These are phyloP conservation scores for Jamesozyma rosinii DNA, from an alignment of 805 yeast genomes.

Conservation along the genomic window DNA sequence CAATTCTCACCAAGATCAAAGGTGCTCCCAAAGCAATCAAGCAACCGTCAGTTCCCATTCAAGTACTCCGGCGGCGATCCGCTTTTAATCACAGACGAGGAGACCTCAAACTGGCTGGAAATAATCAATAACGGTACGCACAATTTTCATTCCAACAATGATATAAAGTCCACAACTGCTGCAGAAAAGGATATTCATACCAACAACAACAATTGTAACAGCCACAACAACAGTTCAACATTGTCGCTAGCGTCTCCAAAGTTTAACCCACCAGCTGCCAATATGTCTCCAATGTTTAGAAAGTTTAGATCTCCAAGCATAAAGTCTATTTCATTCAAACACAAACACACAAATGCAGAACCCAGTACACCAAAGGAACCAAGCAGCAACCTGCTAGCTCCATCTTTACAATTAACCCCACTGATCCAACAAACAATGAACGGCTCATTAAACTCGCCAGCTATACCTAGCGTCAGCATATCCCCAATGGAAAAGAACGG, in stretches of 20 bases:
- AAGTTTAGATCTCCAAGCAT: slow-evolving; percentile 5
- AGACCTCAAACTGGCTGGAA: slow-evolving; percentile 18
- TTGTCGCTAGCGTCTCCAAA: slow-evolving; percentile 4
- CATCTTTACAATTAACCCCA: slow-evolving; percentile 24
- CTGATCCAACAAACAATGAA: slow-evolving; percentile 29
- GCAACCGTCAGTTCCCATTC: slow-evolving; percentile 22
- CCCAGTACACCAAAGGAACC: slow-evolving; percentile 5
- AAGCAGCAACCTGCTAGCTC: background rate
- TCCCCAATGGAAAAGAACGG: slow-evolving; percentile 8
- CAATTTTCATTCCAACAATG: background rate
- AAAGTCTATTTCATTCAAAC: slow-evolving; percentile 9
- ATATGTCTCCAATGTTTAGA: slow-evolving; percentile 14
- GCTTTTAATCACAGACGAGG: slow-evolving; percentile 24
- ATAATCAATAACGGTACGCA: slow-evolving; percentile 1
- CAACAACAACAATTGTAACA: background rate
- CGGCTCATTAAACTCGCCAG: slow-evolving; percentile 20
- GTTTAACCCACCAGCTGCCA: slow-evolving; percentile 6
- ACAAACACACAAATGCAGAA: slow-evolving; percentile 1
- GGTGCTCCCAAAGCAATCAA: slow-evolving; percentile 5
- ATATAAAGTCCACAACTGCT: background rate
- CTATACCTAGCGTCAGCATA: slow-evolving; percentile 7
- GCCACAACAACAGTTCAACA: background rate
- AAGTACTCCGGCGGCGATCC: slow-evolving; percentile 29
- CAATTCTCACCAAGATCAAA: slow-evolving; percentile 20
- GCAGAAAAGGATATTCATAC: background rate